phyloP scores from a whole-genome alignment of 306 rosid species.

The Mimosa pudica region DNA sequence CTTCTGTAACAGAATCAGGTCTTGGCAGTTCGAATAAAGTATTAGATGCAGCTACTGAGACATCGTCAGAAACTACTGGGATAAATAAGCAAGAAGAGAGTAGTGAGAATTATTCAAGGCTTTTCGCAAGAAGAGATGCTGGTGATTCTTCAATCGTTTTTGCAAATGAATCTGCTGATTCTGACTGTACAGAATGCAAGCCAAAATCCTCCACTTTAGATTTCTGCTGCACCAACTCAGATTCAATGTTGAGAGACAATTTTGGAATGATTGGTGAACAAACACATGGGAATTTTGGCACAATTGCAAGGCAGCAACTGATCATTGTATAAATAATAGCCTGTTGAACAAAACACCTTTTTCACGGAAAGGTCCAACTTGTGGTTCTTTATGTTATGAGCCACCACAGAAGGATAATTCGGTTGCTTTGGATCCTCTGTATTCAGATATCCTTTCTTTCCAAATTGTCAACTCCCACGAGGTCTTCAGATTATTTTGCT shows the following conservation, averaged over 20 bases:
- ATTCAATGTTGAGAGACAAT: constrained; percentile 46
- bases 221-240: constrained; percentile 55
- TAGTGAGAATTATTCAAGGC: constrained; percentile 61
- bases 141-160: constrained; percentile 60
- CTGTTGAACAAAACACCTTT: constrained; percentile 46
- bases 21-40: constrained; percentile 56
- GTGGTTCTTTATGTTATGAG: constrained; percentile 75
- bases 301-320: constrained; percentile 38
- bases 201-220: constrained; percentile 49
- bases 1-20: constrained; percentile 48
- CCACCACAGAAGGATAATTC: constrained; percentile 58
- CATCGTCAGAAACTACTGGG: constrained; percentile 67
- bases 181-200: constrained; percentile 58
- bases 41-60: constrained; percentile 59
- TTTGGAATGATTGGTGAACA: constrained; percentile 36
- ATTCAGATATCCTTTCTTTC: constrained; percentile 39
- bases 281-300: constrained; percentile 36
- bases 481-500: constrained; percentile 72
- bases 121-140: constrained; percentile 53
- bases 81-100: constrained; percentile 52
- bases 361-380: constrained; percentile 49
- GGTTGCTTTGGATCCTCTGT: constrained; percentile 55
- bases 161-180: constrained; percentile 64
- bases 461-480: constrained; percentile 55
- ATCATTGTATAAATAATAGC: constrained; percentile 43